A percentile compares a stretch with the other conserved stretches of the same genome.
Evolutionary conservation across 345 rosid genomes (phyloP).

Genomic region (Rhizophora mangle): DNA sequence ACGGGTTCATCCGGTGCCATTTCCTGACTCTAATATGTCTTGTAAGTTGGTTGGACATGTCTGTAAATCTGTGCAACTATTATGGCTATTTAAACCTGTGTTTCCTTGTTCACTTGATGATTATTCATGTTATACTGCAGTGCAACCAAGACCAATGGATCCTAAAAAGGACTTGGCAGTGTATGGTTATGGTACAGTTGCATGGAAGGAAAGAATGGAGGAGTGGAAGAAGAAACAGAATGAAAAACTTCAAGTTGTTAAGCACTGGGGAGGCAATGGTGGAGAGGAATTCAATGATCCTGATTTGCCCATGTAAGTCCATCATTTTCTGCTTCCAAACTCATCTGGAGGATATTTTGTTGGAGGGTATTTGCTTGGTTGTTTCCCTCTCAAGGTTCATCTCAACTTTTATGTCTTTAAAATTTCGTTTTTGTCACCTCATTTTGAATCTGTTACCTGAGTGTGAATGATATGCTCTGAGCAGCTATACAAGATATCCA

Average conservation of each 20-base stretch:
- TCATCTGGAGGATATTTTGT: not conserved
- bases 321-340: not conserved
- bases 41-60: slow-evolving; percentile 40
- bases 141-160: slow-evolving; percentile 77
- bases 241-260: slow-evolving; percentile 63
- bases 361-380: not conserved
- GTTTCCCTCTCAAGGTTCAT: not conserved
- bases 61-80: not conserved
- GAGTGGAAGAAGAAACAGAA: slow-evolving; percentile 77
- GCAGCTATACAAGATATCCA: not conserved
- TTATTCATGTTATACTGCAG: slow-evolving; percentile 38
- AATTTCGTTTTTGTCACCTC: not conserved
- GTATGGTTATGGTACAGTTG: slow-evolving; percentile 88
- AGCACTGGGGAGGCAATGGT: slow-evolving; percentile 46
- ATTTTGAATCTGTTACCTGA: not conserved
- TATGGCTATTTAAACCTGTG: slow-evolving; percentile 1
- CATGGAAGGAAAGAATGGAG: slow-evolving; percentile 92
- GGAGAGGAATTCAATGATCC: slow-evolving; percentile 54
- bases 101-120: slow-evolving; percentile 1
- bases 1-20: slow-evolving; percentile 50
- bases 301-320: slow-evolving; percentile 67
- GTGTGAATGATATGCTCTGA: not conserved
- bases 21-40: slow-evolving; percentile 49
- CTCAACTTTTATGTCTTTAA: not conserved
- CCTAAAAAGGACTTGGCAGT: slow-evolving; percentile 81